Evolutionary conservation across 192 early-diverging fungal genomes (phyloP).

Genomic region (Umbelopsis ramanniana): DNA sequence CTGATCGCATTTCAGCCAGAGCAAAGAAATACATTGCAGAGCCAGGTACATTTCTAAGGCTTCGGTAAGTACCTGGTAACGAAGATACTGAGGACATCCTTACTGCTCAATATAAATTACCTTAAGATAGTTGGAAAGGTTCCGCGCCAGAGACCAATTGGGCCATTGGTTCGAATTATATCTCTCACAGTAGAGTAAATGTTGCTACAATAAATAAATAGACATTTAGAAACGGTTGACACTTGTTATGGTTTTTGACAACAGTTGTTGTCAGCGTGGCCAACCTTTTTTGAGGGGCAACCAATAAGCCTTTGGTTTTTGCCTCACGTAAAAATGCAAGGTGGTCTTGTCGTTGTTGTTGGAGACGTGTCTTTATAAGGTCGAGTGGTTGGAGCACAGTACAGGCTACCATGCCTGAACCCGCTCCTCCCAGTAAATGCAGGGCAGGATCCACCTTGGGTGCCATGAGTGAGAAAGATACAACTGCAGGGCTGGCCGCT

Average conservation of each 20-base stretch:
- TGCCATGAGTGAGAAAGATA: neutral
- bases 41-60: slow-evolving; percentile 66
- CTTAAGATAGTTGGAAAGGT: slow-evolving; percentile 71
- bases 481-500: neutral
- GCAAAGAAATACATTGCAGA: slow-evolving; percentile 74
- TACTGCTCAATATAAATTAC: slow-evolving; percentile 32
- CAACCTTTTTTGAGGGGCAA: slow-evolving; percentile 55
- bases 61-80: neutral
- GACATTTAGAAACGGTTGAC: too few relatives aligned
- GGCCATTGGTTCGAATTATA: slow-evolving; percentile 60
- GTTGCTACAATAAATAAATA: slow-evolving; percentile 37
- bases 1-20: slow-evolving; percentile 63
- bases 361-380: slow-evolving; percentile 80
- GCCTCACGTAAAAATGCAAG: slow-evolving; percentile 52
- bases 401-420: slow-evolving; percentile 80
- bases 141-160: slow-evolving; percentile 82
- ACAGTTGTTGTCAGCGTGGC: neutral
- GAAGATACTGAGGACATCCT: too few relatives aligned
- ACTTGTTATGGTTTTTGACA: neutral
- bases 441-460: slow-evolving; percentile 41
- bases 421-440: slow-evolving; percentile 76
- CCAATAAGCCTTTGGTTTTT: slow-evolving; percentile 45
- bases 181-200: slow-evolving; percentile 60
- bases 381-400: slow-evolving; percentile 89
- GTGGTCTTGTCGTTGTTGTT: slow-evolving; percentile 66